Conservation (phyloP, 768 basidiomycete species). For the Psilocybe sp. region DNA sequence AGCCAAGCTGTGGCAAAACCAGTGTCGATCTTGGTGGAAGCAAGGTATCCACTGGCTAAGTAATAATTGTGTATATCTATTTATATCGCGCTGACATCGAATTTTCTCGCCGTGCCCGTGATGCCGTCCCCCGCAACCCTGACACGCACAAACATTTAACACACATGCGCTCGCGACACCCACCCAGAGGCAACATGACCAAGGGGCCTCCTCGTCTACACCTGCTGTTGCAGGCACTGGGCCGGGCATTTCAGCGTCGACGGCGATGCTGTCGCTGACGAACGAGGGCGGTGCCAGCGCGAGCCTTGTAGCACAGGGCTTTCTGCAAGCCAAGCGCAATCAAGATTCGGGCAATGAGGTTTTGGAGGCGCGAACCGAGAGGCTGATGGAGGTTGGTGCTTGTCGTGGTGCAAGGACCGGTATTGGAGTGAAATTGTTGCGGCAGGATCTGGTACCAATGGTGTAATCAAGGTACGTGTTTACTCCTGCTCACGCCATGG, state of each 20-base stretch:
- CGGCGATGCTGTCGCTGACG: neutral
- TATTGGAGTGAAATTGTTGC: conserved; percentile 95
- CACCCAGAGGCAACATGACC: conserved; percentile 56
- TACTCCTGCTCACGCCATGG: neutral
- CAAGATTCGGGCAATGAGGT: conserved; percentile 37
- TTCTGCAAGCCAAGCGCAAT: neutral
- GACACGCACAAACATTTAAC: conserved; percentile 45
- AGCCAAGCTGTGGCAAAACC: too few relatives aligned
- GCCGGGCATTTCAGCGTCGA: neutral
- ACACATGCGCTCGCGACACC: conserved; percentile 68
- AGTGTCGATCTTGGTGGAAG: too few relatives aligned
- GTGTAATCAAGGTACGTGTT: conserved; percentile 67
- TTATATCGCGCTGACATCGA: too few relatives aligned
- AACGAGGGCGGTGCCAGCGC: neutral
- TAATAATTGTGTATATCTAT: too few relatives aligned
- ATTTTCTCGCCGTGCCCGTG: conserved; percentile 47
- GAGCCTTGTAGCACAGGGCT: neutral
- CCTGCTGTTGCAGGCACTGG: conserved; percentile 50
- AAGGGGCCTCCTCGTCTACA: conserved; percentile 59
- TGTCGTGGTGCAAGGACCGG: conserved; percentile 94
- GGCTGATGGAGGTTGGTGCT: conserved; percentile 89
- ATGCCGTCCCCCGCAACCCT: conserved; percentile 37
- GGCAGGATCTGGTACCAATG: conserved; percentile 67
- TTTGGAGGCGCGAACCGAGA: conserved; percentile 46
- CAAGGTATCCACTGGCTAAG: too few relatives aligned